These are phyloP conservation scores for Corymbia citriodora DNA, from an alignment of 441 rosid genomes.

Conservation along the genomic window DNA sequence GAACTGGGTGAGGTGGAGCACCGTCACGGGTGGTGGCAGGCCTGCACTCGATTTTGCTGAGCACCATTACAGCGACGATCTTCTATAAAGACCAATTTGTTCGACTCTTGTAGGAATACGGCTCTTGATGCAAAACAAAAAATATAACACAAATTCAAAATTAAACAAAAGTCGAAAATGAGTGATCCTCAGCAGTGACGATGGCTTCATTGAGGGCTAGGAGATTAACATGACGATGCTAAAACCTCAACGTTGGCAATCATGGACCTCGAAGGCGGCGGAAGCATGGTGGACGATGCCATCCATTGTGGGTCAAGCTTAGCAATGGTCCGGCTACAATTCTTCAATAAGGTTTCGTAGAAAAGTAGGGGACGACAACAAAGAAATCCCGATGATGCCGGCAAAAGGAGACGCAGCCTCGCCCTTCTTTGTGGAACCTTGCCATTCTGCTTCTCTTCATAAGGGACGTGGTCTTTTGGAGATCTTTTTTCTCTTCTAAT, in stretches of 20 bases:
- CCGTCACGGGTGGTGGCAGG: neutral
- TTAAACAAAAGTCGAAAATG: neutral
- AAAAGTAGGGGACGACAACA: neutral
- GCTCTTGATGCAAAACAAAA: neutral
- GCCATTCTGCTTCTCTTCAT: neutral
- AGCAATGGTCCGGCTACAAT: neutral
- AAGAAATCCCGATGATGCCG: too few relatives aligned
- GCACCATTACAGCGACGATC: neutral
- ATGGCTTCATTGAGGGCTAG: neutral
- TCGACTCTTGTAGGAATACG: neutral
- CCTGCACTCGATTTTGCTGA: neutral
- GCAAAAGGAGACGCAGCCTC: too few relatives aligned
- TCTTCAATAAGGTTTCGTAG: neutral
- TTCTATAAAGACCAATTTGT: neutral
- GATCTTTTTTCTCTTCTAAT: too few relatives aligned
- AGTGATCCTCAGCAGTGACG: neutral
- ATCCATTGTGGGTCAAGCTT: too few relatives aligned
- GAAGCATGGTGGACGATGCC: too few relatives aligned
- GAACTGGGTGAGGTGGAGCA: neutral
- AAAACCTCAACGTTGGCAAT: too few relatives aligned
- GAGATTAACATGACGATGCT: too few relatives aligned
- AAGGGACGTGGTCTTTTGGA: neutral
- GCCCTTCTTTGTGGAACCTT: neutral
- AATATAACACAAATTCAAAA: neutral
- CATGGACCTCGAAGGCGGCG: too few relatives aligned